Evolutionary conservation across 2,329 filamentous ascomycete genomes (phyloP).

Genomic region (Pyricularia pennisetigena): DNA sequence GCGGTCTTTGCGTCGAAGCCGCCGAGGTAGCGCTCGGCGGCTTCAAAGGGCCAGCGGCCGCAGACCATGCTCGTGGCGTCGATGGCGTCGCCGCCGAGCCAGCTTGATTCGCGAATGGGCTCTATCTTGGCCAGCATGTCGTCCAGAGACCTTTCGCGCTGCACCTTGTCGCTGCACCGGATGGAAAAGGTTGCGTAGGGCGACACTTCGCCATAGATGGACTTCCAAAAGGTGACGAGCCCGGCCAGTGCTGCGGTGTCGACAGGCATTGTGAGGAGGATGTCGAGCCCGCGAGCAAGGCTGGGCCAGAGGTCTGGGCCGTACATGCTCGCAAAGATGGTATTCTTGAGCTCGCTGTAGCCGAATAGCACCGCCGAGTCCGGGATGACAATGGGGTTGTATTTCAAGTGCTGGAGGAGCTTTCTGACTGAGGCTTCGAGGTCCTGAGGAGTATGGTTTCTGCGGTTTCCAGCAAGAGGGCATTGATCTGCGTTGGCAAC

Average conservation of each 20-base stretch:
- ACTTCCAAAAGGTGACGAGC: background rate
- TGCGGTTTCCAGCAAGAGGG: conserved; percentile 11
- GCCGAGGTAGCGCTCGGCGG: conserved; percentile 15
- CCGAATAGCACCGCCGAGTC: conserved; percentile 9
- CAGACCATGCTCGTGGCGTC: conserved; percentile 13
- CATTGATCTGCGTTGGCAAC: conserved; percentile 15
- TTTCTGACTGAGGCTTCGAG: conserved; percentile 15
- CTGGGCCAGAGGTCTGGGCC: conserved; percentile 1
- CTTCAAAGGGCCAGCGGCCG: conserved; percentile 16
- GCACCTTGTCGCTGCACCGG: conserved; percentile 9
- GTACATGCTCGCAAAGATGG: conserved; percentile 15
- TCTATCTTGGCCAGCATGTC: conserved; percentile 7
- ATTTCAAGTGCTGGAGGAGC: conserved; percentile 14
- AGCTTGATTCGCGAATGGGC: conserved; percentile 9
- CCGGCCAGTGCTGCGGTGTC: background rate
- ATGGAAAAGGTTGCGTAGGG: conserved; percentile 2
- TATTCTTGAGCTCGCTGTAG: conserved; percentile 12
- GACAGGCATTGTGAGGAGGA: conserved; percentile 3
- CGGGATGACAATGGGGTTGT: conserved; percentile 12
- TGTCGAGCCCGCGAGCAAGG: conserved; percentile 7
- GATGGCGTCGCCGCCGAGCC: conserved; percentile 11
- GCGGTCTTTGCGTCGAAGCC: conserved; percentile 15
- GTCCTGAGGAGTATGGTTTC: conserved; percentile 15
- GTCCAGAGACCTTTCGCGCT: conserved; percentile 2
- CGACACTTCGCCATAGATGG: background rate